Percentiles rank a stretch among this genome's conserved stretches.
These are phyloP conservation scores for Kodamaea neixiangensis DNA, from an alignment of 805 yeast genomes.

Conservation along the genomic window DNA sequence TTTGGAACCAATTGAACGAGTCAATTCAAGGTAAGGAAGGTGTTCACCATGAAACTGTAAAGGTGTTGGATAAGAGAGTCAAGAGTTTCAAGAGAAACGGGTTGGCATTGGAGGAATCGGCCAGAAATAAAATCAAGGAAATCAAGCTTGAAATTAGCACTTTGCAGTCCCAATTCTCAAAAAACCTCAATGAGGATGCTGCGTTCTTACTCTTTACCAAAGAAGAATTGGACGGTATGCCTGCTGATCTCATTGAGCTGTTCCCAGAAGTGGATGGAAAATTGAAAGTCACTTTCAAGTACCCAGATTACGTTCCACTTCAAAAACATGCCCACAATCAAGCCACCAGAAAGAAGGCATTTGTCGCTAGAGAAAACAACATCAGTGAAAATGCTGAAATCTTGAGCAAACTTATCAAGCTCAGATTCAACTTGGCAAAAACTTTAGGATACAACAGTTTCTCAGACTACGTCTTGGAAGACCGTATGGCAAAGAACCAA, in stretches of 20 bases:
- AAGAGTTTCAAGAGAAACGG: conserved; percentile 68
- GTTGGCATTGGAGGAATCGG: conserved; percentile 56
- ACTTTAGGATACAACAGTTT: conserved; percentile 66
- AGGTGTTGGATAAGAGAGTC: conserved; percentile 58
- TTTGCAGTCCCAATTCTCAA: conserved; percentile 56
- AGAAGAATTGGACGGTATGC: conserved; percentile 74
- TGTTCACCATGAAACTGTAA: conserved; percentile 55
- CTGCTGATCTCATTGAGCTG: conserved; percentile 59
- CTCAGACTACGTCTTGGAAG: conserved; percentile 72
- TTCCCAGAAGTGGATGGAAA: conserved; percentile 51
- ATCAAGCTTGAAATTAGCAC: conserved; percentile 61
- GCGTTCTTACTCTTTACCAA: conserved; percentile 59
- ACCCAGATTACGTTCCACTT: conserved; percentile 80
- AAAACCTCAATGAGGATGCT: conserved; percentile 70
- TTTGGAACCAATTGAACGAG: conserved; percentile 54
- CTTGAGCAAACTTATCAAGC: conserved; percentile 57
- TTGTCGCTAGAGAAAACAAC: conserved; percentile 67
- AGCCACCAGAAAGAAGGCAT: conserved; percentile 67
- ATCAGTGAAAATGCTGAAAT: conserved; percentile 64
- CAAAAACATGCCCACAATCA: conserved; percentile 66
- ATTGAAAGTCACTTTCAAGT: conserved; percentile 72
- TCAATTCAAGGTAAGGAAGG: conserved; percentile 24
- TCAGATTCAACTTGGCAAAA: conserved; percentile 63
- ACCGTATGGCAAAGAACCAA: conserved; percentile 76
- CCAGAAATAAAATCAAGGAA: conserved; percentile 56